Base-by-base conservation (phyloP, 805 yeast genomes). In the Metschnikowia borealis region DNA sequence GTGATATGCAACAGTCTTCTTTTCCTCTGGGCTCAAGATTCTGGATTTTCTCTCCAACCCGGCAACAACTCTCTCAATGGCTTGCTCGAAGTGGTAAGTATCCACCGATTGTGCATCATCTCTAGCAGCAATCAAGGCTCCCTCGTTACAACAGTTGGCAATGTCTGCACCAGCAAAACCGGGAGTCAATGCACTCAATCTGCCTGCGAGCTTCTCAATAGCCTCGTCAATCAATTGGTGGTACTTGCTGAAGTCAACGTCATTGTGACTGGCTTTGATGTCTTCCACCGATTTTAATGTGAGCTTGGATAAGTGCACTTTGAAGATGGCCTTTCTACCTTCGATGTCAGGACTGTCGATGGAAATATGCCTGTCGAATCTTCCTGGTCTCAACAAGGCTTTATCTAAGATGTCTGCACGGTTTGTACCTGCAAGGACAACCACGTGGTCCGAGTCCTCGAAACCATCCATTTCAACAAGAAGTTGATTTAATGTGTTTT, bases 381-480 rank as follows among this genome's bases (percentile, higher is more conserved):
- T 83, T 34, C 99, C 99, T 0, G 99, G 99, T 74, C 99, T 87
- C 77, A 91, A 73, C 56, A 94, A 77, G 1, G 99, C 99, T 54
- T 79, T 82, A 69, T 94, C 99, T 56, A 94, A 76, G 51, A 92
- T 89, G 65, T 94, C 99, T 3, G 96, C 85, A 63, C 98, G 81
- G 68, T 94, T 94, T 0, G 99, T 94, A 75, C 99, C 99, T 0
- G 99, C 99, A 47, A 94, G 76, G 10, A 94, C 98, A 48, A 94
- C 97, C 50, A 94, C 91, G 62, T 95, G 98, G 62, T 94, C 98
- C 14, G 87, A 74, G 29, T 86, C 81, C 20, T 85, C 85, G 67
- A 94, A 94, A 6, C 99, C 99, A 69, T 94, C 99, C 99, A 94
- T 94, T 71, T 94, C 99, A 38, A 94, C 99, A 53, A 94, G 78